Conservation (phyloP, 768 basidiomycete genomes). For the Podaxis sp. region DNA sequence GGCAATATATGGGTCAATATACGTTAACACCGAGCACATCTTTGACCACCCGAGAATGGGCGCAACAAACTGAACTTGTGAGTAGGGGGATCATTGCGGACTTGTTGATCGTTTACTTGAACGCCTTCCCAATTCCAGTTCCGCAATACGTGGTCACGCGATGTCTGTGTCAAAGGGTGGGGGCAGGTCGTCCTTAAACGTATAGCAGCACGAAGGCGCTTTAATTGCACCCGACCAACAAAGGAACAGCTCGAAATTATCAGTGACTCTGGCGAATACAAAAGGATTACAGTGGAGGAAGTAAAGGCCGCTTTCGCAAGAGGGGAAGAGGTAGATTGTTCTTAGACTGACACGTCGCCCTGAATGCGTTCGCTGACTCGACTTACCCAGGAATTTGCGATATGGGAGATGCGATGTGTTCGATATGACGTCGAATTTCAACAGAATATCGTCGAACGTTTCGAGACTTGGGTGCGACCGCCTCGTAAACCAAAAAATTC, state of each 20-base stretch:
- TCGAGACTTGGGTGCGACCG: background rate
- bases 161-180: constrained; percentile 13
- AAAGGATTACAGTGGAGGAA: constrained; percentile 13
- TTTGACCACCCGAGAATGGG: constrained; percentile 23
- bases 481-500: background rate
- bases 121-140: constrained; percentile 6
- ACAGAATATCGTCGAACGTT: background rate
- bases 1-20: constrained; percentile 33
- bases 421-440: background rate
- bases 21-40: constrained; percentile 33
- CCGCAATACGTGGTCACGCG: constrained; percentile 13
- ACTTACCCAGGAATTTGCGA: background rate
- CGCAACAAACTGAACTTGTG: constrained; percentile 16
- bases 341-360: background rate
- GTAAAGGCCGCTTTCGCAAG: constrained; percentile 10
- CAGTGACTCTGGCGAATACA: constrained; percentile 4
- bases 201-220: constrained; percentile 11
- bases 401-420: constrained; percentile 2
- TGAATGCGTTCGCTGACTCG: background rate
- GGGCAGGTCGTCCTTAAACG: constrained; percentile 10
- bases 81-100: background rate
- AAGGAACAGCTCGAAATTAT: constrained; percentile 7
- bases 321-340: background rate
- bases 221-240: constrained; percentile 11
- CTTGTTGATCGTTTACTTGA: no score